These are phyloP conservation scores for Saksenaea oblongispora DNA, from an alignment of 371 early-diverging fungal species.

Conservation along the genomic window DNA sequence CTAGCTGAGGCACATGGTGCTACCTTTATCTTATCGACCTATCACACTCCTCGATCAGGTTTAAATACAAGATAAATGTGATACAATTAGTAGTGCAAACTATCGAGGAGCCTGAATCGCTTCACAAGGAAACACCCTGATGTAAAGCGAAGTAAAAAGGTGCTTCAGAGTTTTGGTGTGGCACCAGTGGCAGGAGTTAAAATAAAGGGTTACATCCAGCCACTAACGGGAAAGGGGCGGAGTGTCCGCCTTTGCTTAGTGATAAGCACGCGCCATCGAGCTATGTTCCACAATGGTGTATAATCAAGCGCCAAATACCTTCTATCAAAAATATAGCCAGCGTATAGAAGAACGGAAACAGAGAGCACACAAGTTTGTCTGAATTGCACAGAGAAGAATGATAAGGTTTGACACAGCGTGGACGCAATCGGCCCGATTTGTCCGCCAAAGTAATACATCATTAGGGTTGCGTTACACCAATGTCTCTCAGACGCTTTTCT, in stretches of 20 bases:
- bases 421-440: neutral
- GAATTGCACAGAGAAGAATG: neutral
- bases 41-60: no score
- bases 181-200: no score
- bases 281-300: neutral
- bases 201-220: no score
- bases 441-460: neutral
- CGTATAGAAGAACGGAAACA: neutral
- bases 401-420: neutral
- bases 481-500: neutral
- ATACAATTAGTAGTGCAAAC: no score
- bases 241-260: neutral
- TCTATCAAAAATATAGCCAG: neutral
- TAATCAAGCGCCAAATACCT: neutral
- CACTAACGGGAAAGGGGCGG: neutral
- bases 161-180: no score
- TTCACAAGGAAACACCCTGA: no score
- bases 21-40: no score
- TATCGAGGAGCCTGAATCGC: no score
- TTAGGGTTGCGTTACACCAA: neutral
- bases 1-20: no score
- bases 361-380: no score
- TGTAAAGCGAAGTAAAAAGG: no score
- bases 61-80: no score
- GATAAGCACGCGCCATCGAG: neutral